phyloP scores from a whole-genome alignment of 2,329 filamentous ascomycete species.

The Colletotrichum gigasporum region DNA sequence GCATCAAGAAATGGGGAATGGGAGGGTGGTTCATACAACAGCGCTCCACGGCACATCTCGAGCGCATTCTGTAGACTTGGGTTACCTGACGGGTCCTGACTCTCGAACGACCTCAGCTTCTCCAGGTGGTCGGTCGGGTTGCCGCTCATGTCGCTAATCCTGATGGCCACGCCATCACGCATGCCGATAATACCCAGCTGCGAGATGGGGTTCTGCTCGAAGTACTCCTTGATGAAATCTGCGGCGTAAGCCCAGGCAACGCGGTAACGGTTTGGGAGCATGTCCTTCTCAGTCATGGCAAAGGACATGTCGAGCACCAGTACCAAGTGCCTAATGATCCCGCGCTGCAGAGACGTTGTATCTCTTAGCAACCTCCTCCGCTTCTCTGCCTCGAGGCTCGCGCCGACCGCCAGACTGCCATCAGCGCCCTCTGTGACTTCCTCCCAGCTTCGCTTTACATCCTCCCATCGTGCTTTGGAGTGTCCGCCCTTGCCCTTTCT shows the following conservation, averaged over 20 bases:
- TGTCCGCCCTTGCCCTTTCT: slow-evolving; percentile 44
- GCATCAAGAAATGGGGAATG: neutral
- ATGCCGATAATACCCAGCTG: slow-evolving; percentile 94
- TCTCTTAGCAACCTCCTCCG: slow-evolving; percentile 84
- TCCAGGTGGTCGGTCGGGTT: slow-evolving; percentile 90
- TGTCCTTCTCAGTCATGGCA: slow-evolving; percentile 94
- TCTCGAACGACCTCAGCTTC: slow-evolving; percentile 73
- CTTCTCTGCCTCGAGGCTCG: slow-evolving; percentile 83
- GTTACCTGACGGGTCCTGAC: slow-evolving; percentile 75
- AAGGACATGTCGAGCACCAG: slow-evolving; percentile 91
- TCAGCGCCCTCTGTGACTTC: slow-evolving; percentile 81
- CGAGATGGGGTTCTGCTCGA: slow-evolving; percentile 98
- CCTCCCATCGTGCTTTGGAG: slow-evolving; percentile 69
- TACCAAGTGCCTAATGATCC: slow-evolving; percentile 96
- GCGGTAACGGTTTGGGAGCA: slow-evolving; percentile 87
- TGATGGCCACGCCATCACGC: slow-evolving; percentile 87
- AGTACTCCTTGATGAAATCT: slow-evolving; percentile 92
- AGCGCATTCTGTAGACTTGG: slow-evolving; percentile 92
- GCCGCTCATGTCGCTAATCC: slow-evolving; percentile 89
- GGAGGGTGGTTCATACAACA: slow-evolving; percentile 71
- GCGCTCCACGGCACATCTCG: slow-evolving; percentile 89
- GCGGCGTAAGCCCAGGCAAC: slow-evolving; percentile 84
- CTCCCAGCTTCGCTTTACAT: slow-evolving; percentile 76
- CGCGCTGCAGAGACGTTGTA: slow-evolving; percentile 93
- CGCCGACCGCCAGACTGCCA: slow-evolving; percentile 80